phyloP scores from a whole-genome alignment of 2,329 filamentous ascomycete species.

The Trichoderma guizhouense region DNA sequence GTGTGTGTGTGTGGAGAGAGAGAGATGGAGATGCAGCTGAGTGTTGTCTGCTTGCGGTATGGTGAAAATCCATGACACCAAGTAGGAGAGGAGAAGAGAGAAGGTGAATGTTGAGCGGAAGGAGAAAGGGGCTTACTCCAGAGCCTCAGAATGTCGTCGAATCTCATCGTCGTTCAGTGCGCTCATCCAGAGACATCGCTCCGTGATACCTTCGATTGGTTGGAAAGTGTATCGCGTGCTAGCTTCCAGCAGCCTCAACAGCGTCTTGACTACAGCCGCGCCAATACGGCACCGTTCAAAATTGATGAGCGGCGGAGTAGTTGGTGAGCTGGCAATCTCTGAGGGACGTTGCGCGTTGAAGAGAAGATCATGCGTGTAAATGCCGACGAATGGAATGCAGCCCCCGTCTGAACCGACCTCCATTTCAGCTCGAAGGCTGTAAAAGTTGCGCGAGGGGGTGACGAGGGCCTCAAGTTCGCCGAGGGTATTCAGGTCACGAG shows the following conservation, averaged over 20 bases:
- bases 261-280: slow-evolving; percentile 73
- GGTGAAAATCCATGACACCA: background rate
- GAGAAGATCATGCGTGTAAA: slow-evolving; percentile 79
- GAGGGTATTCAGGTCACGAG: slow-evolving; percentile 62
- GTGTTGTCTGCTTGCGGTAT: background rate
- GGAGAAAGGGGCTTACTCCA: slow-evolving; percentile 36
- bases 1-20: background rate
- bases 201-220: slow-evolving; percentile 72
- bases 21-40: background rate
- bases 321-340: slow-evolving; percentile 66
- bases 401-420: slow-evolving; percentile 64
- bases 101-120: background rate
- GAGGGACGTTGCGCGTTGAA: slow-evolving; percentile 78
- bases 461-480: slow-evolving; percentile 68
- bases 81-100: background rate
- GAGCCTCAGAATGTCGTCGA: slow-evolving; percentile 47
- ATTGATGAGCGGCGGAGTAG: slow-evolving; percentile 69
- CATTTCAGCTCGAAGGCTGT: slow-evolving; percentile 75
- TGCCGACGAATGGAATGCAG: slow-evolving; percentile 80
- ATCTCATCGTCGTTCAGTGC: slow-evolving; percentile 76
- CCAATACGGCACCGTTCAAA: slow-evolving; percentile 78
- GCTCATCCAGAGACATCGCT: slow-evolving; percentile 82
- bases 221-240: slow-evolving; percentile 72
- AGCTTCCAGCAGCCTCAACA: slow-evolving; percentile 74
- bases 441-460: slow-evolving; percentile 74